Conservation (phyloP, 345 rosid genomes). For the Brassica incana region DNA sequence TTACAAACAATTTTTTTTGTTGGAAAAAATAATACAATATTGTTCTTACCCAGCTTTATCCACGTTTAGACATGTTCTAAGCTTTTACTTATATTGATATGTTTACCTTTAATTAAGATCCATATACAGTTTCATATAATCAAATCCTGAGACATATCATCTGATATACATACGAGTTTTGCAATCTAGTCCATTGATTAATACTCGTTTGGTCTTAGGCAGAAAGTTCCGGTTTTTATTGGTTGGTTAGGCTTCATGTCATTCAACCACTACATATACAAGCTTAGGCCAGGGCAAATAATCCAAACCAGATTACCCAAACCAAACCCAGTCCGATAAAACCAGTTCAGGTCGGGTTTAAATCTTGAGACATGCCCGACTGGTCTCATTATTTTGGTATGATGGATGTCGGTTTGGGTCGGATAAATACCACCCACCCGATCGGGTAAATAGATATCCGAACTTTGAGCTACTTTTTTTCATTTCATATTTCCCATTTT, state of each 20-base stretch:
- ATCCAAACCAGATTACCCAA: too few relatives aligned
- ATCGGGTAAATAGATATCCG: too few relatives aligned
- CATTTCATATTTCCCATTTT: too few relatives aligned
- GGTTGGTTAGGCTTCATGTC: conserved; percentile 85
- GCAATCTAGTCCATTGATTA: background rate
- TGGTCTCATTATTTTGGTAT: too few relatives aligned
- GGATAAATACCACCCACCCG: too few relatives aligned
- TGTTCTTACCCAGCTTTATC: background rate
- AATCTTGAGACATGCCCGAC: too few relatives aligned
- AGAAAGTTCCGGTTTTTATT: conserved; percentile 73
- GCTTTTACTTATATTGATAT: background rate
- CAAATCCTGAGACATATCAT: background rate
- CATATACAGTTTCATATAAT: background rate
- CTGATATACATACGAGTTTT: background rate
- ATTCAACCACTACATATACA: conserved; percentile 90
- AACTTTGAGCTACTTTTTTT: too few relatives aligned
- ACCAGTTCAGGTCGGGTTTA: too few relatives aligned
- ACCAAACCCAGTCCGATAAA: too few relatives aligned
- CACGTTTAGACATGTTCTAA: background rate
- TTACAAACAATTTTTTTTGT: background rate
- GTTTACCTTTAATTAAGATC: background rate
- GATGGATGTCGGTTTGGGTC: too few relatives aligned
- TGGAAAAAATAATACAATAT: background rate
- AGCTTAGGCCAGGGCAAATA: conserved; percentile 34
- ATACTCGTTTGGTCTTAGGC: conserved; percentile 32